Evolutionary conservation across 805 yeast species (phyloP).

Genomic region (Saccharomycopsis javanensis): DNA sequence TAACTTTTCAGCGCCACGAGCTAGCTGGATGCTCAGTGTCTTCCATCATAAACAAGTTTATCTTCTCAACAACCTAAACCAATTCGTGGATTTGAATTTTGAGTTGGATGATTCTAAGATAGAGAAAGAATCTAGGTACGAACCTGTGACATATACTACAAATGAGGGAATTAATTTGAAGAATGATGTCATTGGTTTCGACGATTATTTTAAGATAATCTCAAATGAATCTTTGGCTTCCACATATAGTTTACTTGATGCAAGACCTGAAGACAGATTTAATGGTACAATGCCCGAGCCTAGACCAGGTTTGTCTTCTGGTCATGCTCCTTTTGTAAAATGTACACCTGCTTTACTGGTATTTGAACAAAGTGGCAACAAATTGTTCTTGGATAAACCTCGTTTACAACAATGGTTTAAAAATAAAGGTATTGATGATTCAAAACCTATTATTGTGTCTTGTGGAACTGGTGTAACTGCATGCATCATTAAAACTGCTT

Average conservation of each 20-base stretch:
- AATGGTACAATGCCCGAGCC: conserved; percentile 82
- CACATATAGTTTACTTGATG: conserved; percentile 60
- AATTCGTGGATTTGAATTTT: conserved; percentile 38
- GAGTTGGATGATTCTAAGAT: conserved; percentile 7
- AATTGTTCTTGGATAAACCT: conserved; percentile 39
- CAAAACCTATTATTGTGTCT: conserved; percentile 70
- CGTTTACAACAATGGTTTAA: conserved; percentile 39
- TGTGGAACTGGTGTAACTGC: conserved; percentile 98
- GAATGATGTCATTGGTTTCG: conserved; percentile 49
- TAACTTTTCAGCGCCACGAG: conserved; percentile 81
- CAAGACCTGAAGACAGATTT: conserved; percentile 68
- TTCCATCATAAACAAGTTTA: conserved; percentile 68
- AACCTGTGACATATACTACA: conserved; percentile 1
- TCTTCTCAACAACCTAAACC: conserved; percentile 59
- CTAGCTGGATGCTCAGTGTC: conserved; percentile 78
- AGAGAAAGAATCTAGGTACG: conserved; percentile 4
- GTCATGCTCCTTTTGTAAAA: conserved; percentile 77
- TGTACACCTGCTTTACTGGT: conserved; percentile 68
- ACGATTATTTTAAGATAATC: conserved; percentile 30
- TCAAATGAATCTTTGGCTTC: conserved; percentile 31
- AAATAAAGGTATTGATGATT: conserved; percentile 29
- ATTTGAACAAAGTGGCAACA: conserved; percentile 33
- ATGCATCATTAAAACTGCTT: conserved; percentile 70
- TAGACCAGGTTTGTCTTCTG: conserved; percentile 76
- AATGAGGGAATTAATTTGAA: conserved; percentile 26